Percentiles rank a stretch among this genome's conserved stretches.
phyloP scores from a whole-genome alignment of 2,329 filamentous ascomycete species.

The Neofusicoccum sp. region DNA sequence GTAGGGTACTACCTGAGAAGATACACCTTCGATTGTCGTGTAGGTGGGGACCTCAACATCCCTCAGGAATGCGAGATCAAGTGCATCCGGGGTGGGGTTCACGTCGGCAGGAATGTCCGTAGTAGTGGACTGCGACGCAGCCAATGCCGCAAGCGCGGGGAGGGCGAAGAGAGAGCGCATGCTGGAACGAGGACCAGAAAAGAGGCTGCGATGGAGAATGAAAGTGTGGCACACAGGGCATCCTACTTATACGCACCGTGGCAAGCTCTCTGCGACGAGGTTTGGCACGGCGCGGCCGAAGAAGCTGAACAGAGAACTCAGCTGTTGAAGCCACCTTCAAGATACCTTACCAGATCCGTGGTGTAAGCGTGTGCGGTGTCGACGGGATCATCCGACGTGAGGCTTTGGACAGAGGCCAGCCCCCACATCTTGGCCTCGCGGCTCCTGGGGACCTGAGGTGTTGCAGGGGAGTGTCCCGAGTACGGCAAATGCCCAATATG shows the following conservation, averaged over 20 bases:
- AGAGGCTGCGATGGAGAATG: not conserved
- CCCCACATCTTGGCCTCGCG: too few relatives aligned
- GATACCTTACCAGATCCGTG: not conserved
- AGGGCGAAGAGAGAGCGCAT: not conserved
- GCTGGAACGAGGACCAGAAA: not conserved
- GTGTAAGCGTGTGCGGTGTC: too few relatives aligned
- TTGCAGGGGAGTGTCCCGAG: too few relatives aligned
- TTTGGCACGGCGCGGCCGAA: not conserved
- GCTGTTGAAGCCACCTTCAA: not conserved
- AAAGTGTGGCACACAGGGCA: not conserved
- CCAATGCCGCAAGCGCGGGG: slow-evolving; percentile 13
- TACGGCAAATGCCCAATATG: too few relatives aligned
- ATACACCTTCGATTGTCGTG: slow-evolving; percentile 3
- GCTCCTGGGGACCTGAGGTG: too few relatives aligned
- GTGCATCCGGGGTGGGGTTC: slow-evolving; percentile 16
- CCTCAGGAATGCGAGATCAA: slow-evolving; percentile 17
- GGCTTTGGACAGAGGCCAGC: too few relatives aligned
- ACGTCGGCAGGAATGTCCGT: not conserved
- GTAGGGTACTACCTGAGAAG: slow-evolving; percentile 14
- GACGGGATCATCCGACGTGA: too few relatives aligned
- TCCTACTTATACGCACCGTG: not conserved
- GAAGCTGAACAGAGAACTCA: not conserved
- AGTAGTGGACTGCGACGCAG: not conserved
- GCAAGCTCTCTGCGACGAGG: not conserved
- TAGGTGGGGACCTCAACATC: slow-evolving; percentile 18